Base-by-base conservation (phyloP, 345 rosid species). In the Ceriops tagal region DNA sequence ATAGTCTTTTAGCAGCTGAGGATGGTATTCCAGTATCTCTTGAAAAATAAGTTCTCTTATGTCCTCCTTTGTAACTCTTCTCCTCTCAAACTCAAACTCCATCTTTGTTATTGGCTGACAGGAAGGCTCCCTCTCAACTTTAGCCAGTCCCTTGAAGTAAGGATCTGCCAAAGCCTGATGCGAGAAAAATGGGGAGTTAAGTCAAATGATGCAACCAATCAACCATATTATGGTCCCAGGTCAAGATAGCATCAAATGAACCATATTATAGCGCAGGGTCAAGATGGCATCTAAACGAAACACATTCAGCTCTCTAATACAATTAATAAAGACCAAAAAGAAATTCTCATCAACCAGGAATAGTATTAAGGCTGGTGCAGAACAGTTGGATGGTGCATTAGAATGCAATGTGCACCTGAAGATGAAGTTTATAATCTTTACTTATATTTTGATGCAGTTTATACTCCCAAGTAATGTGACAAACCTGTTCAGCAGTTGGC, bases 1-100 rank as follows among this genome's bases (percentile, higher is more conserved):
- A 59, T 89, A 74, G 80, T 93, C 97, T 81, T 89, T 89, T 2
- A 87, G 93, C 57, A 93, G 84, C 57, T 93, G 91, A 79, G 96
- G 98, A 85, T 93, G 98, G 79, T 93, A 93, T 69, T 93, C 98
- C 18, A 93, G 81, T 69, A 89, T 89, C 83, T 91, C 97, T 20
- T 88, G 80, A 70, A 89, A 93, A 55, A 93, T 89, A 63, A 93
- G 83, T 77, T 91, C 97, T 73, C 92, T 68, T 70, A 91, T 83
- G 75, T 93, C 98, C 68, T 93, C 97, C 79, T 91, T 89, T 22
- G 96, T 88, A 56, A 91, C 93, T 67, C 91, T 93, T 61, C 95
- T 82, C 63, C 95, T 91, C 86, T 93, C 98, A 65, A 93, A 93
- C 79, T 93, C 98, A 65, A 93, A 93, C 74, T 91, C 98, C 96